A percentile compares a stretch with the other conserved stretches of the same genome.
Conservation (phyloP, 2,329 filamentous ascomycete species). For the Cladosporium halotolerans region DNA sequence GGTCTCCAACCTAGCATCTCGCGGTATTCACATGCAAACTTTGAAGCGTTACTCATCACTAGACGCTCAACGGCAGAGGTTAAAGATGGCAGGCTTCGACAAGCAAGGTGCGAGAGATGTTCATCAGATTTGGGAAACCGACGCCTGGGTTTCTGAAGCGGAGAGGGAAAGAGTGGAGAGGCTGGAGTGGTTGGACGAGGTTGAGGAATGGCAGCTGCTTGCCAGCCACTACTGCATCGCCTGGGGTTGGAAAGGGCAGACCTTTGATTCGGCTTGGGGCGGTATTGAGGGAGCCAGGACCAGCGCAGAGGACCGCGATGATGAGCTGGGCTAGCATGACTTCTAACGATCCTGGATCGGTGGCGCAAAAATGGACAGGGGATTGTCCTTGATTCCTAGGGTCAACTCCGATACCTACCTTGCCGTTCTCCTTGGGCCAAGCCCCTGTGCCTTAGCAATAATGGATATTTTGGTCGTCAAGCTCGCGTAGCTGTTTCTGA, state of each 20-base stretch:
- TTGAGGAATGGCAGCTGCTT: conserved; percentile 87
- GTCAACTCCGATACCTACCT: too few relatives aligned
- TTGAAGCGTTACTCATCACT: conserved; percentile 65
- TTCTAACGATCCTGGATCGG: too few relatives aligned
- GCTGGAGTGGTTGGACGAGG: conserved; percentile 85
- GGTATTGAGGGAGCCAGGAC: conserved; percentile 12
- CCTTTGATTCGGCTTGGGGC: background rate
- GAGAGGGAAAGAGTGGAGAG: conserved; percentile 76
- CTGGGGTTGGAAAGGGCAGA: conserved; percentile 68
- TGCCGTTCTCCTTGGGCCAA: too few relatives aligned
- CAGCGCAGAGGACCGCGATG: conserved; percentile 11
- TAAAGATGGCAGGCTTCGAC: conserved; percentile 62
- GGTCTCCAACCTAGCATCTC: conserved; percentile 77
- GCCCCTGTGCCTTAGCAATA: too few relatives aligned
- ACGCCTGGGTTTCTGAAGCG: conserved; percentile 59
- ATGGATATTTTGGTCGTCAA: too few relatives aligned
- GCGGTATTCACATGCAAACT: conserved; percentile 80
- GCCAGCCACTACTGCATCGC: conserved; percentile 83
- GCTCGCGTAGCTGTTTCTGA: too few relatives aligned
- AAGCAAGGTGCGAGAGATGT: conserved; percentile 53
- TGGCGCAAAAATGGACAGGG: too few relatives aligned
- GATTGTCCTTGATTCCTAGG: too few relatives aligned
- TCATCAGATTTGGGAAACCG: conserved; percentile 59
- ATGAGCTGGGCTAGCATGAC: conserved; percentile 2
- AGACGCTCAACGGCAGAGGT: conserved; percentile 59